phyloP scores from a whole-genome alignment of 139 green algal genomes.

The Desmodesmus armatus region DNA sequence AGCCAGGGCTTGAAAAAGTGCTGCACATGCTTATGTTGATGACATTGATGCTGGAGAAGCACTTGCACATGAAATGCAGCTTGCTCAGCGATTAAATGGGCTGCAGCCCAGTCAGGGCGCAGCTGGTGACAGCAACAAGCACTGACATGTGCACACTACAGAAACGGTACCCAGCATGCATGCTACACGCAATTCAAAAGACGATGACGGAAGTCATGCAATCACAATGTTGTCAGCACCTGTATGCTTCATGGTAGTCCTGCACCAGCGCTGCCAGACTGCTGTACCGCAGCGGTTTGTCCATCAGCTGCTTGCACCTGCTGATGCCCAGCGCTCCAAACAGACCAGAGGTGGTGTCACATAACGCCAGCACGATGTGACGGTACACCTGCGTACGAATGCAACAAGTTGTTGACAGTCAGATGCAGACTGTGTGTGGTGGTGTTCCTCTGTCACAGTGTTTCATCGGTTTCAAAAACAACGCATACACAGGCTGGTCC shows the following conservation, averaged over 20 bases:
- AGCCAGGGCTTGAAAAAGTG: not conserved
- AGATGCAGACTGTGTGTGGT: too few relatives aligned
- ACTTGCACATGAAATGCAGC: too few relatives aligned
- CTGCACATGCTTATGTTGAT: too few relatives aligned
- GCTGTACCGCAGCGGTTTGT: slow-evolving; percentile 62
- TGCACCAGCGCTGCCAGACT: slow-evolving; percentile 65
- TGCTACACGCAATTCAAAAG: not conserved
- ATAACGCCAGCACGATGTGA: not conserved
- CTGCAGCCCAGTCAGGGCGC: too few relatives aligned
- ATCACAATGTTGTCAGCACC: slow-evolving; percentile 48
- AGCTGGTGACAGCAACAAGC: not conserved
- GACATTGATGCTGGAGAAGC: too few relatives aligned
- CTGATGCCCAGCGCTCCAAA: slow-evolving; percentile 75
- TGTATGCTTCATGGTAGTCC: slow-evolving; percentile 67
- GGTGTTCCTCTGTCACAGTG: too few relatives aligned
- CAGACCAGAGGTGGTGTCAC: slow-evolving; percentile 47
- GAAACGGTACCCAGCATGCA: not conserved
- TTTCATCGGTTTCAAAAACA: not conserved
- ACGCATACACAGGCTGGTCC: not conserved
- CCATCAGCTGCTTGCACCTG: slow-evolving; percentile 64
- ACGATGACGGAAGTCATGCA: not conserved
- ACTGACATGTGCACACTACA: not conserved
- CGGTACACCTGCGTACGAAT: not conserved
- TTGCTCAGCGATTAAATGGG: too few relatives aligned
- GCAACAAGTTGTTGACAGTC: too few relatives aligned